Evolutionary conservation across 164 flowering plant species (phyloP), one percentile per base, ranked within the genome.

Genomic region (Warburgia ugandensis): DNA sequence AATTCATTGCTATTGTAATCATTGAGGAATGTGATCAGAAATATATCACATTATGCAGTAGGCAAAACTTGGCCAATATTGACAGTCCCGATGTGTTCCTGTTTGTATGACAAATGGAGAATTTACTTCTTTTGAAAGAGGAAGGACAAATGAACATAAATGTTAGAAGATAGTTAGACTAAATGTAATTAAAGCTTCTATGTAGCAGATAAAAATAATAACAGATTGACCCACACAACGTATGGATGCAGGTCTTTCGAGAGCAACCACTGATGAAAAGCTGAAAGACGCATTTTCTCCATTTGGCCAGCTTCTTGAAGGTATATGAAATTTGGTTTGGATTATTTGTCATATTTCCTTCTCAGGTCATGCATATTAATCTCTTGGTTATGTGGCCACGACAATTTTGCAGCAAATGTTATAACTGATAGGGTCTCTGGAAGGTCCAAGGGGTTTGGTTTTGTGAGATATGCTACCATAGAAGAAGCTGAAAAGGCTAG

Each of bases 401-500:
- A 8, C 14, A 37, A 13, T 29, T 45, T 32, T 68, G 65, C 86
- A 91, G 98, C 85, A 11, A 85, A 72, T 48, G 82, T 87, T 6
- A 52, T 81, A 5, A 59, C 65, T 0, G 98, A 91, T 61, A 76
- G 79, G 48, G 72, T 17, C 14, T 59, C 90, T 17, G 86, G 88
- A 62, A 75, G 79, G 67, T 85, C 98, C 27, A 91, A 78, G 68
- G 96, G 98, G 16, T 91, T 83, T 64, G 98, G 71, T 21, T 92
- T 88, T 64, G 82, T 90, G 1, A 70, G 81, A 33, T 86, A 86
- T 54, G 69, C 74, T 25, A 66, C 87, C 31, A 46, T 82, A 51
- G 91, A 84, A 61, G 95, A 85, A 53, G 97, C 97, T 14, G 79
- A 81, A 60, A 72, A 61, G 57, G 97, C 97, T 16, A 70, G 76